These are phyloP conservation scores for Neurospora terricola DNA, from an alignment of 495 filamentous ascomycete genomes.

Conservation along the genomic window DNA sequence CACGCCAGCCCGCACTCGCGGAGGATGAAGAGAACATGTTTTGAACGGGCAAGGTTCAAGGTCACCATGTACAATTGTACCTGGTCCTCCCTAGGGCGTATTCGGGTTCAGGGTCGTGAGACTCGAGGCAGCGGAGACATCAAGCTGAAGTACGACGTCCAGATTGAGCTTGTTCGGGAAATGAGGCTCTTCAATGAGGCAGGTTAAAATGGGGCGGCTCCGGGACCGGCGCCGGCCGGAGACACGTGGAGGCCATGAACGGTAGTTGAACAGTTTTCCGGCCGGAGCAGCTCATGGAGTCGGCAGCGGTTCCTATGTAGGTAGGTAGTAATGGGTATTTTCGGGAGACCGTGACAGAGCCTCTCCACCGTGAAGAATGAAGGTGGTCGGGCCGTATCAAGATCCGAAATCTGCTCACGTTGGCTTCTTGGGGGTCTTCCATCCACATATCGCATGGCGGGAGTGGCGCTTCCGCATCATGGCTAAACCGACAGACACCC, in stretches of 20 bases:
- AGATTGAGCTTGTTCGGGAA: background rate
- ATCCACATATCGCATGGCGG: background rate
- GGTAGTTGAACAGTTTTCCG: background rate
- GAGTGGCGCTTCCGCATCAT: background rate
- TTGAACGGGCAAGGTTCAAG: background rate
- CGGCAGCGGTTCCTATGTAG: background rate
- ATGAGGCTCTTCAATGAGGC: background rate
- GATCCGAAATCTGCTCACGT: background rate
- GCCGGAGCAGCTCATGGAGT: background rate
- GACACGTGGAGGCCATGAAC: background rate
- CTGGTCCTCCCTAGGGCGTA: background rate
- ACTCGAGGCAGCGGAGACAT: background rate
- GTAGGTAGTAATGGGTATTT: background rate
- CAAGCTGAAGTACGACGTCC: background rate
- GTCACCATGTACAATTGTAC: background rate
- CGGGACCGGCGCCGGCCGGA: background rate
- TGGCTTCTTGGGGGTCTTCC: background rate
- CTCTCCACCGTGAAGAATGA: background rate
- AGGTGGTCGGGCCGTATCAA: background rate
- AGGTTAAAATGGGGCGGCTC: background rate
- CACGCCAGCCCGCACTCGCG: background rate
- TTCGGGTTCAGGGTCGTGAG: background rate
- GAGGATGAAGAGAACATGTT: background rate
- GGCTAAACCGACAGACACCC: background rate
- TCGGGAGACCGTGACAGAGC: background rate